Evolutionary conservation across 2,329 filamentous ascomycete species (phyloP), one percentile per base, ranked within the genome.

Genomic region (Cadophora sp.): DNA sequence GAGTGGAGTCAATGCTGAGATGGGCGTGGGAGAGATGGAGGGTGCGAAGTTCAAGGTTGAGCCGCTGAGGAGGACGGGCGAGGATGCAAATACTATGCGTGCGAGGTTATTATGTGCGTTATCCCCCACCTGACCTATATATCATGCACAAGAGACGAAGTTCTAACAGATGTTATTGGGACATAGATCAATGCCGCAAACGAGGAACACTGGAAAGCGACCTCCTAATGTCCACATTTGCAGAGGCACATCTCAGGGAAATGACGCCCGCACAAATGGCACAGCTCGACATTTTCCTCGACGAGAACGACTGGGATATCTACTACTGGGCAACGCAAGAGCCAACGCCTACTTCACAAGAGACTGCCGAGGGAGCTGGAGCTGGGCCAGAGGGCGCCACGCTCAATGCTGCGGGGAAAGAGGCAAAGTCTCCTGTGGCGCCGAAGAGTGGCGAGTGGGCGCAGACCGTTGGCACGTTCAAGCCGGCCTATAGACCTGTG

Each of bases 271-370:
- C 84, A 62, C 92, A 97, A 78, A 89, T 98, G 74, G 81, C 87
- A 75, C 88, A 97, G 80, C 98, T 96, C 83, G 95, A 98, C 79
- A 83, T 86, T 31, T 97, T 99, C 84, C 89, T 99, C 66, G 96
- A 99, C 81, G 96, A 99, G 83, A 99, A 99, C 81, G 96, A 99
- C 83, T 99, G 96, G 96, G 96, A 99, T 79, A 97, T 99, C 70
- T 99, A 99, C 85, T 99, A 99, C 86, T 99, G 96, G 96, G 93
- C 92, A 3, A 99, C 96, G 19, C 96, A 99, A 81, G 89, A 93
- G 74, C 85, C 90, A 14, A 82, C 86, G 4, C 82, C 84, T 1
- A 86, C 86, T n/a, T 85, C 88, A 40, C 79, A 83, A 64, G 83
- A 87, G 67, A 84, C 84, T 58, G 84, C 85, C 5, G 86, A 88